Evolutionary conservation across 306 rosid species (phyloP).

Genomic region (Vigna mungo): DNA sequence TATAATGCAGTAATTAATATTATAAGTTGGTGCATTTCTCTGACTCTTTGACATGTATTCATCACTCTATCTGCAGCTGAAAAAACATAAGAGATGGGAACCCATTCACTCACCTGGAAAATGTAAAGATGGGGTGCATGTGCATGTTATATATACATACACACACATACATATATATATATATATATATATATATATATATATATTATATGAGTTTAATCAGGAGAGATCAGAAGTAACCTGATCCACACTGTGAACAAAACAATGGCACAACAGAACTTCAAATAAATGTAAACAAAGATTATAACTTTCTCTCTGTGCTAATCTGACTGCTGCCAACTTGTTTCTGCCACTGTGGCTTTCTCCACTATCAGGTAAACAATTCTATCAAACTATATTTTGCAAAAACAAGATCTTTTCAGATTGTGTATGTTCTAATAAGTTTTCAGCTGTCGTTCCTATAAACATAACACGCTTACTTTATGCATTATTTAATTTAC

Average conservation of each 20-base stretch:
- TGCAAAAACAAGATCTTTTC: conserved; percentile 11
- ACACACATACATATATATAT: too few species aligned
- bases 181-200: too few species aligned
- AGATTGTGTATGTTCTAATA: conserved; percentile 23
- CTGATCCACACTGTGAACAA: not conserved
- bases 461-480: not conserved
- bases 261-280: not conserved
- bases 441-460: not conserved
- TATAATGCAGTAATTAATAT: not conserved
- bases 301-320: conserved; percentile 41
- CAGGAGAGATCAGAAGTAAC: conserved; percentile 45
- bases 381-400: conserved; percentile 8
- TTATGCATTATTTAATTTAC: not conserved
- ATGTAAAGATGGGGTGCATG: conserved; percentile 69
- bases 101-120: conserved; percentile 61
- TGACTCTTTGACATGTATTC: conserved; percentile 1
- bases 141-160: conserved; percentile 25
- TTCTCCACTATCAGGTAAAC: conserved; percentile 39
- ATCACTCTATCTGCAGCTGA: conserved; percentile 4
- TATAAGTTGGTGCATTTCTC: not conserved
- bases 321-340: conserved; percentile 54
- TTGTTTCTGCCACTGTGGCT: conserved; percentile 45
- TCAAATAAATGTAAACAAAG: not conserved
- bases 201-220: not conserved
- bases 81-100: conserved; percentile 31